These are phyloP conservation scores for Pezicula carpinea DNA, from an alignment of 2,329 filamentous ascomycete genomes.

Conservation along the genomic window DNA sequence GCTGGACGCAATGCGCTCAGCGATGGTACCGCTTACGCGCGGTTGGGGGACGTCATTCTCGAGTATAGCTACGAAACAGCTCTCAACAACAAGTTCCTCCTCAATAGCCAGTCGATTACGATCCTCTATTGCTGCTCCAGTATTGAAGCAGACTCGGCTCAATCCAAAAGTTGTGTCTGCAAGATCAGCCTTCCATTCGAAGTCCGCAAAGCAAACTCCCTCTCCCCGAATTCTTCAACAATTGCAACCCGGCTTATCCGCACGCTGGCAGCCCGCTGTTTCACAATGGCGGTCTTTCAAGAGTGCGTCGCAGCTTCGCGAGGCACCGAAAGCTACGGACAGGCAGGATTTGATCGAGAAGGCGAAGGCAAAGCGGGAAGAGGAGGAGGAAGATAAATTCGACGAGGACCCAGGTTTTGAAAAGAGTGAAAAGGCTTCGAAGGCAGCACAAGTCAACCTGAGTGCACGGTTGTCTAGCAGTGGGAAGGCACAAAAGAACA, in stretches of 20 bases:
- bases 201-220: conserved; percentile 6
- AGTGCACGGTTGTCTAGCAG: conserved; percentile 84
- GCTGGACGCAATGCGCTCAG: conserved; percentile 22
- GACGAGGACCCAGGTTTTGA: conserved; percentile 58
- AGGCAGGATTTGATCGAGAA: conserved; percentile 30
- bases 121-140: conserved; percentile 1
- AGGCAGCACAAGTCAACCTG: conserved; percentile 85
- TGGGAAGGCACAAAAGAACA: conserved; percentile 49
- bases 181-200: conserved; percentile 9
- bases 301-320: conserved; percentile 17
- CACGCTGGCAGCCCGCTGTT: conserved; percentile 24
- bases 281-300: conserved; percentile 25
- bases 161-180: conserved; percentile 8
- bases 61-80: conserved; percentile 20
- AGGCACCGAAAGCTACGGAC: conserved; percentile 18
- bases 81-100: conserved; percentile 11
- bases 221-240: conserved; percentile 10
- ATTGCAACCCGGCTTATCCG: conserved; percentile 12
- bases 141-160: conserved; percentile 13
- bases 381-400: conserved; percentile 36
- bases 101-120: conserved; percentile 8
- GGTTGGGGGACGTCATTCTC: conserved; percentile 18
- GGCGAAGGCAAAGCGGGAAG: conserved; percentile 33
- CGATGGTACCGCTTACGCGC: conserved; percentile 15
- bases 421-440: conserved; percentile 76